Percentiles rank a stretch among this genome's conserved stretches.
Conservation (phyloP, 2,329 filamentous ascomycete genomes). For the Aspergillus sp. region DNA sequence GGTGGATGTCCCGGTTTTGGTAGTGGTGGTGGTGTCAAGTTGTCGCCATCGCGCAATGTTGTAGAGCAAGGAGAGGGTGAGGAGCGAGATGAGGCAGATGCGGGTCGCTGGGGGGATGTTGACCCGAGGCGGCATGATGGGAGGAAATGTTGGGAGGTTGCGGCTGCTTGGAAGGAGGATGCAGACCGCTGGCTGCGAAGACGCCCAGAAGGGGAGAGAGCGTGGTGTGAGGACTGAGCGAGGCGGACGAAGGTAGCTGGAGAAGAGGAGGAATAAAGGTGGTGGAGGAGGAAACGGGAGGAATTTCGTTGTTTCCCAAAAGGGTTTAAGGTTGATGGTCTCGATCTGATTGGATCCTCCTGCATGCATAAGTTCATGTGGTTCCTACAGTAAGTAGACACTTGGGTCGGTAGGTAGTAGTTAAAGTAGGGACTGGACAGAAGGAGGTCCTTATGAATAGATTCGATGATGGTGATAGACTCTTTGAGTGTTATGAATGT, state of each 20-base stretch:
- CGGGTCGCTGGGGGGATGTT: slow-evolving; percentile 92
- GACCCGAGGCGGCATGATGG: slow-evolving; percentile 74
- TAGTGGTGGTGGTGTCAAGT: slow-evolving; percentile 62
- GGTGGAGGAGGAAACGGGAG: too few relatives aligned
- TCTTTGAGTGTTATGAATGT: too few relatives aligned
- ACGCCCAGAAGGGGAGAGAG: slow-evolving; percentile 9
- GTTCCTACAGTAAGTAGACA: too few relatives aligned
- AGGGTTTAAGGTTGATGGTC: slow-evolving; percentile 3
- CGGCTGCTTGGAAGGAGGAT: slow-evolving; percentile 16
- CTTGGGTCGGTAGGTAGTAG: too few relatives aligned
- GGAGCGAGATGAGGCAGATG: slow-evolving; percentile 70
- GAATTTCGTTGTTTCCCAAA: too few relatives aligned
- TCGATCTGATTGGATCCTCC: slow-evolving; percentile 13
- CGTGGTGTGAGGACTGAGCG: too few relatives aligned
- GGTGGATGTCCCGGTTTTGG: slow-evolving; percentile 23
- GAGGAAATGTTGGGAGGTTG: slow-evolving; percentile 12
- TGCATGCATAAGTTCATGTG: not conserved
- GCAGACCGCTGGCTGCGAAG: slow-evolving; percentile 22
- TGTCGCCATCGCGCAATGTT: slow-evolving; percentile 63
- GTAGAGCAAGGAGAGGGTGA: slow-evolving; percentile 73
- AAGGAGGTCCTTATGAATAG: too few relatives aligned
- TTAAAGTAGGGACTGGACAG: too few relatives aligned
- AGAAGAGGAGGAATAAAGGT: too few relatives aligned
- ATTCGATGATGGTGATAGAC: too few relatives aligned
- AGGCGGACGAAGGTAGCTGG: too few relatives aligned